These are phyloP conservation scores for Heritiera fomes DNA, from an alignment of 345 rosid species.

Conservation along the genomic window DNA sequence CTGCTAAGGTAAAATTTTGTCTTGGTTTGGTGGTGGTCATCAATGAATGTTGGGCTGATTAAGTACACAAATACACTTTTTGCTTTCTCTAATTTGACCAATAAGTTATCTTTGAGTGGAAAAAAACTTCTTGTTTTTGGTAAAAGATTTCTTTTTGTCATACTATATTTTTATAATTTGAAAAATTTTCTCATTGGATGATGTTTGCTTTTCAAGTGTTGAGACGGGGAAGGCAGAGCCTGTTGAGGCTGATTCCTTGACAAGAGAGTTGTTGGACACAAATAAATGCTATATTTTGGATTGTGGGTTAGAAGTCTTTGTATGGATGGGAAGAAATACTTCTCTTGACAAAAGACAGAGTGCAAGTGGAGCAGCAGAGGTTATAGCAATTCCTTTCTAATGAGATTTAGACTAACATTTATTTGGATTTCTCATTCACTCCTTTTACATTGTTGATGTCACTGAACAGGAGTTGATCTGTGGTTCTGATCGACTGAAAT, in stretches of 20 bases:
- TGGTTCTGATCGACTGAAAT: constrained; percentile 52
- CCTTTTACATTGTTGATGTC: constrained; percentile 13
- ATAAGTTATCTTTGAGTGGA: neutral
- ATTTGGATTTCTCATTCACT: constrained; percentile 15
- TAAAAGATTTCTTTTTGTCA: neutral
- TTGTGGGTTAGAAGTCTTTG: constrained; percentile 78
- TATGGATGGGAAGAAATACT: constrained; percentile 93
- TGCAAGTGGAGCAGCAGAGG: constrained; percentile 85
- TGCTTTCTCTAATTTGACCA: neutral
- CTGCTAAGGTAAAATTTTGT: constrained; percentile 55
- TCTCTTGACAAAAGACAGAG: constrained; percentile 85
- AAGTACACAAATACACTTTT: neutral
- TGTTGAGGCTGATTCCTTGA: constrained; percentile 66
- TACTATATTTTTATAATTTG: neutral
- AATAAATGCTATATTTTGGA: constrained; percentile 83
- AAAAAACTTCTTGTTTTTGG: neutral
- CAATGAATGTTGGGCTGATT: neutral
- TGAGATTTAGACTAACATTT: constrained; percentile 10
- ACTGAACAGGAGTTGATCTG: constrained; percentile 63
- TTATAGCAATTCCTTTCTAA: constrained; percentile 31
- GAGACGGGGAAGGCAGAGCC: constrained; percentile 81
- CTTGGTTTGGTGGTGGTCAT: constrained; percentile 14
- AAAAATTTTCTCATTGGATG: constrained; percentile 29
- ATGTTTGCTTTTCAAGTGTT: constrained; percentile 55
- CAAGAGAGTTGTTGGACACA: constrained; percentile 76